Base-by-base conservation (phyloP, 306 rosid species). In the Cucumis melo region DNA sequence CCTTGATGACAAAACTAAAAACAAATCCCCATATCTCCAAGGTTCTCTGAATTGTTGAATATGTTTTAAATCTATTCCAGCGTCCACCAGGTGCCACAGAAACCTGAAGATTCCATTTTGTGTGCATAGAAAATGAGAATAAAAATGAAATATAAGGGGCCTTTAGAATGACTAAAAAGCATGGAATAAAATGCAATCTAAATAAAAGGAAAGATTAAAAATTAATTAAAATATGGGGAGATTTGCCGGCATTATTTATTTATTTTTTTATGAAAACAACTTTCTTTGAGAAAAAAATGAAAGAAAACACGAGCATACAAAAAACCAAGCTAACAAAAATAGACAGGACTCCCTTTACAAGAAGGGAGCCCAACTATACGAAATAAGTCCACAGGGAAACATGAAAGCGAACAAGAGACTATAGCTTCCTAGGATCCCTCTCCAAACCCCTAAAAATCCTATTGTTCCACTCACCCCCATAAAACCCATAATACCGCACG, bases 21-120 rank as follows among this genome's bases (percentile, higher is more conserved):
- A 94, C 99, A 83, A 89, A 94, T 83, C 99, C 99, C 99, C 99
- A 94, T 81, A 94, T 94, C 82, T 94, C 99, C 87, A 94, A 77
- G 58, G 96, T 92, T 82, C 99, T 90, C 86, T 94, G 99, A 41
- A 94, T 90, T 20, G 94, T 94, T 10, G 99, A 94, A 85, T 94
- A 94, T 42, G 99, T 90, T 88, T 92, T 94, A 80, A 94, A 94
- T 82, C 97, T 88, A 80, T 87, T 89, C 99, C 99, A 94, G 19
- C 97, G 96, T 75, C 99, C 99, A 70, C 99, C 97, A 65, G 99
- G 97, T 14, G 93, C 84, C 82, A 87, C 93, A 21, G 97, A 90
- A 78, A 94, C 99, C 98, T 93, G 83, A 71, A 80, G 81, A 29
- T 61, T 80, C 86, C 19, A 16, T 48, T 78, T 81, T 32, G 65